These are phyloP conservation scores for Solanum peruvianum DNA, from an alignment of 257 asterid genomes.

Conservation along the genomic window DNA sequence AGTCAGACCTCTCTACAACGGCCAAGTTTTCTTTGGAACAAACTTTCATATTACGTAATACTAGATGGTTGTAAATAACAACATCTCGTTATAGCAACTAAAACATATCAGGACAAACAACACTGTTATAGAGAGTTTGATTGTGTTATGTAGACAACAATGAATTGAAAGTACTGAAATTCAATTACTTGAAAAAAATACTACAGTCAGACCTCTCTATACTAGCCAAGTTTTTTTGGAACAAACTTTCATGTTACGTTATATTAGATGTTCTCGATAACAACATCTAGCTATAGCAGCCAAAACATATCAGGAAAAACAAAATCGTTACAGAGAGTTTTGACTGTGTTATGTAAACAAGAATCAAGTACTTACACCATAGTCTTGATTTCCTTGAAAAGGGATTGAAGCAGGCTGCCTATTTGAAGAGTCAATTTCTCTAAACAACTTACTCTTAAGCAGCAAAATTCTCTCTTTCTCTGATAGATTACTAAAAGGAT, in stretches of 20 bases:
- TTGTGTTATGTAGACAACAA: neutral
- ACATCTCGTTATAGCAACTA: neutral
- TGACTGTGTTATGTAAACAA: neutral
- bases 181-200: neutral
- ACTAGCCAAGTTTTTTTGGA: neutral
- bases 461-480: slow-evolving; percentile 40
- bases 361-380: slow-evolving; percentile 27
- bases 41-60: neutral
- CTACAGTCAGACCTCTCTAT: neutral
- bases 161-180: slow-evolving; percentile 12
- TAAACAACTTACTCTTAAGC: slow-evolving; percentile 49
- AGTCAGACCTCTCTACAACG: neutral
- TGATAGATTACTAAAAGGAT: slow-evolving; percentile 34
- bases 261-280: neutral
- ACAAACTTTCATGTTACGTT: neutral
- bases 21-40: neutral
- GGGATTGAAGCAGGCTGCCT: slow-evolving; percentile 10
- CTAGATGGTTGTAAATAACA: neutral
- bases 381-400: slow-evolving; percentile 25
- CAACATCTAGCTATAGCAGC: neutral
- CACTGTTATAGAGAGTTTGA: neutral
- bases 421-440: slow-evolving; percentile 17
- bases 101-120: neutral
- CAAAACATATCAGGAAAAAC: neutral
- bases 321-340: neutral